A percentile compares a stretch with the other conserved stretches of the same genome.
phyloP scores from a whole-genome alignment of 306 rosid species.

The Herpetospermum pedunculosum region DNA sequence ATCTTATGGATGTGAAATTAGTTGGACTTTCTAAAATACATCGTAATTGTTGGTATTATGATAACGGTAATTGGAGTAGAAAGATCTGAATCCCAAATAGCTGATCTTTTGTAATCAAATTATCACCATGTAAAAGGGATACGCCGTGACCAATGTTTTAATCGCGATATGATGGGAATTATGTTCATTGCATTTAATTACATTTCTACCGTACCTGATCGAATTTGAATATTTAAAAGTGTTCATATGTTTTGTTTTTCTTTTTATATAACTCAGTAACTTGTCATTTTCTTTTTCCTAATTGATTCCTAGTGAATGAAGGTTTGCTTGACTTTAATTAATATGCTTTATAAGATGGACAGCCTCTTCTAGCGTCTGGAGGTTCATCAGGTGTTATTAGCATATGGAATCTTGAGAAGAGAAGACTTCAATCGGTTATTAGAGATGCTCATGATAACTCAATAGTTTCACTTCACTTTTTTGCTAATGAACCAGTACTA shows the following conservation, averaged over 20 bases:
- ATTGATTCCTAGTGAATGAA: neutral
- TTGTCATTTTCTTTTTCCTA: neutral
- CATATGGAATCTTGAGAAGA: constrained; percentile 95
- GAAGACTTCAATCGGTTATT: constrained; percentile 85
- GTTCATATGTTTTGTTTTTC: neutral
- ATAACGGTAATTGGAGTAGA: neutral
- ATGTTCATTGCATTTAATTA: neutral
- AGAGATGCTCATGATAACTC: constrained; percentile 80
- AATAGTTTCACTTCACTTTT: constrained; percentile 69
- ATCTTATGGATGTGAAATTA: neutral
- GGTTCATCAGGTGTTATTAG: constrained; percentile 95
- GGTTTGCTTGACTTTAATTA: constrained; percentile 6
- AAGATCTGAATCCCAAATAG: neutral
- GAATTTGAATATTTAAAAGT: neutral
- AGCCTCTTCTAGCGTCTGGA: constrained; percentile 94
- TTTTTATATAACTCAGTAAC: neutral
- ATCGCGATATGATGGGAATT: neutral
- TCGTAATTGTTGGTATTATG: neutral
- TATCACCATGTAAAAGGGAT: neutral
- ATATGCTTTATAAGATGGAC: constrained; percentile 51
- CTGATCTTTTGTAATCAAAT: neutral
- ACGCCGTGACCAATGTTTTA: neutral
- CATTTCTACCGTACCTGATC: neutral
- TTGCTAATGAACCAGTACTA: constrained; percentile 85
- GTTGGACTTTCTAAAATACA: neutral